Evolutionary conservation across 495 filamentous ascomycete genomes (phyloP), one percentile per base, ranked within the genome.

Genomic region (Penicillium silybi): DNA sequence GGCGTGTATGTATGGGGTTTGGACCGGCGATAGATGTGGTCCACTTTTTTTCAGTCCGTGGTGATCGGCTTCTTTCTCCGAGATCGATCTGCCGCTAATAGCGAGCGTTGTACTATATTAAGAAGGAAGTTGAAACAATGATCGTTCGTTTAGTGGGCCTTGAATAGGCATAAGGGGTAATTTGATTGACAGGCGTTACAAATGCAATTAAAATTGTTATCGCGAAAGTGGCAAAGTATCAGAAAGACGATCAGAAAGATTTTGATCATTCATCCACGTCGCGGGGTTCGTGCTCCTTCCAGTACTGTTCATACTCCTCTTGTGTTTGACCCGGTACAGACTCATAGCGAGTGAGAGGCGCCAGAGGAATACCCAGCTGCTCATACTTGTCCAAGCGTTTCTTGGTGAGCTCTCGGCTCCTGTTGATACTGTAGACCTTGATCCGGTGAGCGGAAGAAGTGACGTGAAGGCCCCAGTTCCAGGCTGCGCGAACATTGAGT

Each of bases 401-500:
- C 17, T 63, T 68, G 2, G 84, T 86, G 6, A 61, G 55, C 2
- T 75, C 62, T 17, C 65, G 74, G 0, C 51, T 70, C 53, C 74
- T 78, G 63, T 86, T 86, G 54, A 85, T 71, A 52, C 80, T 85
- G 62, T 85, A 87, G 10, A 86, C 57, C 48, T 69, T 81, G 65
- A 87, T 76, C 3, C 82, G 75, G 57, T 86, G 84, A 25, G 78
- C 80, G 4, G 78, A 83, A n/a, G 74, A 78, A 1, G 83, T 86
- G 22, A 87, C 84, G 65, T 86, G 83, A 13, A 86, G 67, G 37
- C 81, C 84, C 83, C 82, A 86, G 61, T 76, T 77, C 74, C 74
- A 74, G 4, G 70, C 63, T 0, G 67, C 63, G 42, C 71, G 64
- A 1, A 74, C 59, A 46, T 62, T 67, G 8, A 72, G 54, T 4